Percentiles rank a stretch among this genome's conserved stretches.
Evolutionary conservation across 768 basidiomycete species (phyloP).

Genomic region (Boletus sp.): DNA sequence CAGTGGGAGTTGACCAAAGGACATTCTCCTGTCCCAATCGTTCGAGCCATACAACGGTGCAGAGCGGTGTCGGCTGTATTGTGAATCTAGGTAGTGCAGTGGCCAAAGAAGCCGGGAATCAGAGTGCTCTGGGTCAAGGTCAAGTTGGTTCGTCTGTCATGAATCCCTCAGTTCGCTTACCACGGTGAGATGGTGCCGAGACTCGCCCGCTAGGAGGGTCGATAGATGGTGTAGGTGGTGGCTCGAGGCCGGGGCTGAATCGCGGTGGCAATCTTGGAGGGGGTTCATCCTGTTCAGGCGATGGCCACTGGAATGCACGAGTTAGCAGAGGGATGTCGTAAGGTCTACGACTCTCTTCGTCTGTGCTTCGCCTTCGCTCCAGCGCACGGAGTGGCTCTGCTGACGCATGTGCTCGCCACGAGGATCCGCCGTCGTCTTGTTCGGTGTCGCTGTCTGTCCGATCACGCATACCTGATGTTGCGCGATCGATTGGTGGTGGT

Average conservation of each 20-base stretch:
- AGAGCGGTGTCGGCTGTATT: slow-evolving; percentile 24
- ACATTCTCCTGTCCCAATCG: slow-evolving; percentile 23
- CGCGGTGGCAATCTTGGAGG: slow-evolving; percentile 9
- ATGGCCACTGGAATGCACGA: slow-evolving; percentile 25
- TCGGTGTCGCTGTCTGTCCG: slow-evolving; percentile 42
- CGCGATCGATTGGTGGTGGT: slow-evolving; percentile 17
- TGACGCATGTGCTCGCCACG: slow-evolving; percentile 21
- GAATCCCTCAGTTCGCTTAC: slow-evolving; percentile 13
- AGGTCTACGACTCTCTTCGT: slow-evolving; percentile 9
- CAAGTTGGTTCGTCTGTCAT: neutral
- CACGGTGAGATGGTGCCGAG: slow-evolving; percentile 13
- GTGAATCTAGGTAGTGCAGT: slow-evolving; percentile 16
- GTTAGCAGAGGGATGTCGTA: slow-evolving; percentile 19
- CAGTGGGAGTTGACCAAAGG: slow-evolving; percentile 18
- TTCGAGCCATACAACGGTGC: slow-evolving; percentile 23
- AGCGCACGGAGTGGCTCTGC: slow-evolving; percentile 4
- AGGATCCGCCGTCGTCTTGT: slow-evolving; percentile 44
- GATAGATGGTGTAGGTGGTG: slow-evolving; percentile 15
- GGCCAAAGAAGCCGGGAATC: slow-evolving; percentile 21
- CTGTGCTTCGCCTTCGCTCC: slow-evolving; percentile 18
- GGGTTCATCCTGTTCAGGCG: slow-evolving; percentile 17
- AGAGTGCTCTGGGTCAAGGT: slow-evolving; percentile 15
- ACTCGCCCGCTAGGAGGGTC: slow-evolving; percentile 8
- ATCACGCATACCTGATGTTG: slow-evolving; percentile 15
- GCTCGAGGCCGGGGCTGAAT: slow-evolving; percentile 5